Evolutionary conservation across 495 filamentous ascomycete species (phyloP).

Genomic region (Aspergillus mulundensis): DNA sequence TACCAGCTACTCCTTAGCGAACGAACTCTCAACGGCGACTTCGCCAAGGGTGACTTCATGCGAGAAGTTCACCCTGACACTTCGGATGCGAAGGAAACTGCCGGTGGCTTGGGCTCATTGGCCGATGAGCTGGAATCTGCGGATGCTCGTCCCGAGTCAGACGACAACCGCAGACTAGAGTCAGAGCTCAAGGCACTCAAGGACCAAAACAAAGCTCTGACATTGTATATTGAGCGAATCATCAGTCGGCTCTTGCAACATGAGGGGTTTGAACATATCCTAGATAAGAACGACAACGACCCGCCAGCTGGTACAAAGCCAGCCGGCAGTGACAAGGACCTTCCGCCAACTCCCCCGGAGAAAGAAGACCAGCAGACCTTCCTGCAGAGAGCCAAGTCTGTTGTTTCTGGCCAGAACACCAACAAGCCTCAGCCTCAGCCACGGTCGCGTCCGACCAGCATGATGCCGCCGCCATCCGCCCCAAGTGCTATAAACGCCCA

Average conservation of each 20-base stretch:
- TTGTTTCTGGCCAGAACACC: slow-evolving; percentile 45
- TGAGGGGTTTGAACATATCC: slow-evolving; percentile 88
- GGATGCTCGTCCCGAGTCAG: slow-evolving; percentile 53
- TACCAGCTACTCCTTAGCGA: slow-evolving; percentile 92
- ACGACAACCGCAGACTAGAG: slow-evolving; percentile 67
- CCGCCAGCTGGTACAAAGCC: slow-evolving; percentile 19
- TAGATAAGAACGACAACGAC: slow-evolving; percentile 63
- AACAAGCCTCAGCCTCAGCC: slow-evolving; percentile 35
- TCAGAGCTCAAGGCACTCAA: slow-evolving; percentile 74
- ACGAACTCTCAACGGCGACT: slow-evolving; percentile 91
- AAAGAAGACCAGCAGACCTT: slow-evolving; percentile 57
- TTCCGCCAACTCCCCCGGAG: slow-evolving; percentile 71
- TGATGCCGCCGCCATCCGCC: slow-evolving; percentile 51
- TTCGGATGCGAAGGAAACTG: slow-evolving; percentile 27
- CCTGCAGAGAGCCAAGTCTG: slow-evolving; percentile 77
- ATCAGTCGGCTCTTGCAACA: slow-evolving; percentile 91
- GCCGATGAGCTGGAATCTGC: slow-evolving; percentile 81
- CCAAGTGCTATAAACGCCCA: slow-evolving; percentile 31
- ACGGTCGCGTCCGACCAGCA: slow-evolving; percentile 59
- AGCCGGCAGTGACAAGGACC: slow-evolving; percentile 65
- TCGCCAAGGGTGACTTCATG: slow-evolving; percentile 82
- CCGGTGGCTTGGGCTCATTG: slow-evolving; percentile 55
- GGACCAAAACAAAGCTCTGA: slow-evolving; percentile 94
- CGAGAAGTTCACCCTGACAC: slow-evolving; percentile 39
- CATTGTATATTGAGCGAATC: slow-evolving; percentile 96